phyloP scores from a whole-genome alignment of 495 filamentous ascomycete species.

The Podospora fimiseda region DNA sequence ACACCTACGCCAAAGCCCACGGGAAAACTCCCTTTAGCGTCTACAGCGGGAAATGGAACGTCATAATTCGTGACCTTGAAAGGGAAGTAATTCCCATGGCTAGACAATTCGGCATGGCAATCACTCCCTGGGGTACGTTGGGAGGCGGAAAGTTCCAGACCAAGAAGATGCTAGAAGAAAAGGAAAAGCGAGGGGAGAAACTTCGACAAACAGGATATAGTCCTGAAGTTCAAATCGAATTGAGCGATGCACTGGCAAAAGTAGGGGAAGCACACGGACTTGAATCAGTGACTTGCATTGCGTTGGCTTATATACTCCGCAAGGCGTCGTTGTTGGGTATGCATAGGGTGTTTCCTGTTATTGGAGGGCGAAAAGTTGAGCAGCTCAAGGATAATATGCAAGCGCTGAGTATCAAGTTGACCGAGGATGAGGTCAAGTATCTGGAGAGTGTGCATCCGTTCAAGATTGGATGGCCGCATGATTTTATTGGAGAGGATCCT shows the following conservation, averaged over 20 bases:
- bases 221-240: slow-evolving; percentile 7
- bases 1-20: slow-evolving; percentile 53
- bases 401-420: slow-evolving; percentile 48
- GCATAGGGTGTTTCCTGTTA: slow-evolving; percentile 42
- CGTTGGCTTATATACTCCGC: slow-evolving; percentile 47
- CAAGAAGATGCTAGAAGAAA: slow-evolving; percentile 31
- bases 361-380: slow-evolving; percentile 53
- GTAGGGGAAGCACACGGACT: slow-evolving; percentile 44
- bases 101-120: slow-evolving; percentile 49
- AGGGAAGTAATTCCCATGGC: slow-evolving; percentile 54
- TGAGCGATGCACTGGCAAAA: slow-evolving; percentile 41
- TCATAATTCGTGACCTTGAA: slow-evolving; percentile 48
- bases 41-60: slow-evolving; percentile 61
- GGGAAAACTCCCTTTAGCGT: slow-evolving; percentile 57
- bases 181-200: slow-evolving; percentile 27
- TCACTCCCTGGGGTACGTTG: slow-evolving; percentile 52
- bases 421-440: slow-evolving; percentile 49
- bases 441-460: slow-evolving; percentile 46
- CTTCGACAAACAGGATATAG: slow-evolving; percentile 21
- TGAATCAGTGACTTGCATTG: slow-evolving; percentile 34
- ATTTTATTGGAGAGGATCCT: slow-evolving; percentile 38
- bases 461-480: slow-evolving; percentile 47
- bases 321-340: slow-evolving; percentile 31
- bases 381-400: slow-evolving; percentile 58
- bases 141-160: slow-evolving; percentile 51